phyloP scores from a whole-genome alignment of 2,329 filamentous ascomycete genomes.

The Ceratocystis diversiconidia region DNA sequence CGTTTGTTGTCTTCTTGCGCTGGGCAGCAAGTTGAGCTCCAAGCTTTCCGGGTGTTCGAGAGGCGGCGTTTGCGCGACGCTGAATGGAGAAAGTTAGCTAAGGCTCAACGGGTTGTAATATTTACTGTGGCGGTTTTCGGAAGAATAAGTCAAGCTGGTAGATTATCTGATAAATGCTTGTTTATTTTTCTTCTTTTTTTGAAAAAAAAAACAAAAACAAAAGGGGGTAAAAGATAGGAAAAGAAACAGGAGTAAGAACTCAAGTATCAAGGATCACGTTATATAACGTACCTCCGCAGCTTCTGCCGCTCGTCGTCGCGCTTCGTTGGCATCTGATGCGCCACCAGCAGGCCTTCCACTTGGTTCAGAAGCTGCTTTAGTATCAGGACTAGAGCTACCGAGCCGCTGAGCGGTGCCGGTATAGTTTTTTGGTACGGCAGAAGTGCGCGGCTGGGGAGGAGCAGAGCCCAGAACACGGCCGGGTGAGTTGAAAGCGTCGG shows the following conservation, averaged over 20 bases:
- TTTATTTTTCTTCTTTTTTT: not conserved
- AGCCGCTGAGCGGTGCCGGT: conserved; percentile 10
- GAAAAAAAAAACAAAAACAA: not conserved
- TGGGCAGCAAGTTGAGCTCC: conserved; percentile 57
- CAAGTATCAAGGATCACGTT: not conserved
- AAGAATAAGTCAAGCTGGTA: not conserved
- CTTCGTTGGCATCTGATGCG: conserved; percentile 15
- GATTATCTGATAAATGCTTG: not conserved
- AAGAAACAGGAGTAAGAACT: no score
- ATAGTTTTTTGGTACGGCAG: conserved; percentile 34
- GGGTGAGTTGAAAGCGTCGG: conserved; percentile 55
- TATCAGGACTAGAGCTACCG: not conserved
- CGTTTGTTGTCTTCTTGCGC: conserved; percentile 55
- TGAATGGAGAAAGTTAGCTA: conserved; percentile 25
- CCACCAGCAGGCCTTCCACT: not conserved
- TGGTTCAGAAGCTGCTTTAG: not conserved
- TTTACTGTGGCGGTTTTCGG: not conserved
- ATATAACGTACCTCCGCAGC: conserved; percentile 11
- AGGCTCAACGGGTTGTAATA: not conserved
- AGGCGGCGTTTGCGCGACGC: conserved; percentile 50
- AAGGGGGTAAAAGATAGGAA: no score
- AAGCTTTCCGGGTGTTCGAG: conserved; percentile 51
- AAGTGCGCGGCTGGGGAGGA: conserved; percentile 30
- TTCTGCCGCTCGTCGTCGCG: conserved; percentile 11
- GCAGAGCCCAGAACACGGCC: conserved; percentile 57